Conservation (phyloP, 176 grass and related monocot genomes). For the Saccharum officinarum region DNA sequence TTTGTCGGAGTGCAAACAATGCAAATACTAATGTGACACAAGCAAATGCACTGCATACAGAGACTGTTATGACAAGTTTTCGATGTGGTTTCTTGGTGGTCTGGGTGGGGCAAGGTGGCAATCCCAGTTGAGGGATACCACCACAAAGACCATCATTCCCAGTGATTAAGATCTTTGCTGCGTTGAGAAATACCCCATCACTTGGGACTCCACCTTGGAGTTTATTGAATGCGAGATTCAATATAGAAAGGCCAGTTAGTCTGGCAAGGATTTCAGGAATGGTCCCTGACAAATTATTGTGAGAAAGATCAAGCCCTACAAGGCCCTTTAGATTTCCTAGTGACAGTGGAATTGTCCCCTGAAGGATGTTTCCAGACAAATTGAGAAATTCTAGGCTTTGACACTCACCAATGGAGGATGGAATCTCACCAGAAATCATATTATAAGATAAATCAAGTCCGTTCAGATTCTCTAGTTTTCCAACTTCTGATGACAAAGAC, state of each 20-base stretch:
- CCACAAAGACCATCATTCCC: conserved; percentile 47
- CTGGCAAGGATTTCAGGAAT: conserved; percentile 39
- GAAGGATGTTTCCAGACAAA: conserved; percentile 39
- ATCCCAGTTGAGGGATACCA: conserved; percentile 5
- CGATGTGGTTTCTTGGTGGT: background rate
- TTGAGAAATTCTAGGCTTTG: conserved; percentile 37
- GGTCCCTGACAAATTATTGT: conserved; percentile 40
- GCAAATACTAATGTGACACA: background rate
- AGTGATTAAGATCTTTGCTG: background rate
- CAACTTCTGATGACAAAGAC: conserved; percentile 32
- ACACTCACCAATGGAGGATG: conserved; percentile 35
- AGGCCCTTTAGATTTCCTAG: conserved; percentile 33
- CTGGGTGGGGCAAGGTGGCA: background rate
- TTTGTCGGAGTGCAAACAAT: background rate
- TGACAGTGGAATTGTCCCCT: conserved; percentile 36
- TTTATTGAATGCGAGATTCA: conserved; percentile 64
- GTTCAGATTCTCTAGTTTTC: conserved; percentile 24
- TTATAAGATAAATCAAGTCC: conserved; percentile 46
- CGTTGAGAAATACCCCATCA: conserved; percentile 41
- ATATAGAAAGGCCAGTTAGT: background rate
- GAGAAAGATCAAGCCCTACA: conserved; percentile 36
- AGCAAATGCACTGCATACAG: background rate
- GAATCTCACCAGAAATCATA: conserved; percentile 45
- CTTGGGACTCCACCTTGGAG: conserved; percentile 43
- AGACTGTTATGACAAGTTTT: conserved; percentile 1